Evolutionary conservation across 768 basidiomycete species (phyloP), one percentile per base, ranked within the genome.

Genomic region (Trichaptum fuscoviolaceum): DNA sequence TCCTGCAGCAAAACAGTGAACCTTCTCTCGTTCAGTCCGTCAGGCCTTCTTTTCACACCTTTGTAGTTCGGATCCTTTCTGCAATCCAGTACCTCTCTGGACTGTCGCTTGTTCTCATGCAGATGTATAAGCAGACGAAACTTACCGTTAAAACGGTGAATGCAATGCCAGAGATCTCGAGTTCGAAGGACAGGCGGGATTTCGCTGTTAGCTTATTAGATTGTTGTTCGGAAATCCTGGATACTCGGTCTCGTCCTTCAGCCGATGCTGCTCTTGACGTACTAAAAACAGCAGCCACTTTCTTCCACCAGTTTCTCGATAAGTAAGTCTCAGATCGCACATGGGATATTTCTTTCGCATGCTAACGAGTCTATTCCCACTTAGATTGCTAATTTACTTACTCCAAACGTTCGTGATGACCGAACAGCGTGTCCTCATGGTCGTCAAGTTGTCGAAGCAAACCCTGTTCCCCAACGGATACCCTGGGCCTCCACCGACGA

Each of bases 401-500:
- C 77, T 97, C 62, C 81, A 82, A 68, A 80, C 79, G 0, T 76
- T 82, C 23, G 77, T 90, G 65, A 79, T 85, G 26, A 83, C 86
- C 0, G 79, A 85, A 6, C 67, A 79, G 6, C 82, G 84, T 63
- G 74, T 92, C 26, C 80, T 89, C 23, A 79, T 79, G 35, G 74
- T 84, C 27, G 79, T 87, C 42, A 83, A 85, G 42, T 72, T 82
- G 5, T 77, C 87, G 17, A 93, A 92, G 71, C 82, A 82, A 9
- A 83, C 89, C 8, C 81, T 99, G 27, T 99, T 96, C 73, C 96
- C 96, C 3, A 87, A 88, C 68, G 96, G 96, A 17, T 93, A 93
- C 77, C 95, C 94, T 0, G 91, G 84, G 0, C 86, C 88, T 0
- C 76, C 87, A 0, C 87, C 90, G 1, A 78, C 84, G 0, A 92